Evolutionary conservation across 345 rosid species (phyloP).

Genomic region (Boechera stricta): DNA sequence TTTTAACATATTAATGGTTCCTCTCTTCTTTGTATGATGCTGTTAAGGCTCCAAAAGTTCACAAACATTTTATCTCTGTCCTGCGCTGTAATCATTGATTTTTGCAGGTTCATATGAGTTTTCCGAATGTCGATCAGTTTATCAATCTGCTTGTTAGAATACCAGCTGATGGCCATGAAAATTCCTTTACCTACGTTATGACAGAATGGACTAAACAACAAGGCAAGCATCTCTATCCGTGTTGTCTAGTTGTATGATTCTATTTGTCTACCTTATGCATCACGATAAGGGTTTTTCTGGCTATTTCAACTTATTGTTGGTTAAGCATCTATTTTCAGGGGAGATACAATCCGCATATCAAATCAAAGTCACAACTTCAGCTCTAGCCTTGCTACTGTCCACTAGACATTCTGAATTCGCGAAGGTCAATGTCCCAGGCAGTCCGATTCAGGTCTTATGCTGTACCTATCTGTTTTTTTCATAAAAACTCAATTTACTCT

Average conservation of each 20-base stretch:
- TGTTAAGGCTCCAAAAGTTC: slow-evolving; percentile 8
- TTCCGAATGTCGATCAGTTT: slow-evolving; percentile 75
- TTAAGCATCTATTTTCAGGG: slow-evolving; percentile 51
- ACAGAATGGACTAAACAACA: slow-evolving; percentile 92
- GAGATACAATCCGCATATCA: slow-evolving; percentile 90
- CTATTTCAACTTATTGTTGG: slow-evolving; percentile 30
- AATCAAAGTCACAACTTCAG: slow-evolving; percentile 85
- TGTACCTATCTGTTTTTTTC: not conserved
- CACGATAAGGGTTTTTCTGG: slow-evolving; percentile 5
- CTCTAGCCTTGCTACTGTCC: slow-evolving; percentile 78
- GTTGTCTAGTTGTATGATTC: slow-evolving; percentile 17
- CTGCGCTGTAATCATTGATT: slow-evolving; percentile 9
- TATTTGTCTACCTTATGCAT: slow-evolving; percentile 29
- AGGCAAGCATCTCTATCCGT: slow-evolving; percentile 55
- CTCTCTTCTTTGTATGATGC: slow-evolving; percentile 27
- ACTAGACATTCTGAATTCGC: slow-evolving; percentile 73
- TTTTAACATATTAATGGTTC: slow-evolving; percentile 14
- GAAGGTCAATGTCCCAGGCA: slow-evolving; percentile 79
- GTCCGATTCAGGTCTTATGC: slow-evolving; percentile 63
- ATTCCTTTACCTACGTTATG: slow-evolving; percentile 77
- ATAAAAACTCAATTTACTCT: not conserved
- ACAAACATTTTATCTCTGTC: not conserved
- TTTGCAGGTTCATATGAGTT: slow-evolving; percentile 86
- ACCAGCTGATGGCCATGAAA: slow-evolving; percentile 68
- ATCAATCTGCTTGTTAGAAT: slow-evolving; percentile 70